Evolutionary conservation across 192 early-diverging fungal genomes (phyloP), one percentile per base, ranked within the genome.

Genomic region (Paraglomus brasilianum): DNA sequence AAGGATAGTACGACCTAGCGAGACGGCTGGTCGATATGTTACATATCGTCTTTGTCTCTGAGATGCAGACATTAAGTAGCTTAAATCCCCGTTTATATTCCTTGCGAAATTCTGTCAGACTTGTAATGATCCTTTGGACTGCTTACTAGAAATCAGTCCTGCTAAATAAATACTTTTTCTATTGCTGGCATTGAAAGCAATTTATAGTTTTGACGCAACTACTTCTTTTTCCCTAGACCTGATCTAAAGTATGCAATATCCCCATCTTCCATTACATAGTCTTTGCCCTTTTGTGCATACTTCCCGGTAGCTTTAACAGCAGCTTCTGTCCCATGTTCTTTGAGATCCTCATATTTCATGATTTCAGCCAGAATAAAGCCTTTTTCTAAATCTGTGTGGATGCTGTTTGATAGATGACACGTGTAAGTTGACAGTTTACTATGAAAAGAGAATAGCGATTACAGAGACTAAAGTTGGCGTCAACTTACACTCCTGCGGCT

Each of bases 1-100:
- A 38, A 93, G 93, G 79, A 99, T 99, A 56, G 93, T 94, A 72
- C 80, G 97, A 59, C 87, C 93, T 22, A 91, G 88, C 72, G 97
- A 99, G 80, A 99, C 97, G 15, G 95, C 94, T 60, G 97, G 97
- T 61, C 92, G 95, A 52, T 97, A 99, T 70, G 88, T 98, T 53
- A 97, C 94, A 69, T 98, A 98, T 81, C 88, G 97, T 38, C 83
- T 96, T 57, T 97, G 95, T 77, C 88, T 93, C 72, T 97, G 53
- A 11, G 17, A 38, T 11, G 10, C 14, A 14, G 8, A 60, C 17
- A 30, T 30, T 30, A 30, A 3, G 30, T 30, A 30, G 30, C 30
- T 3, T 30, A 3, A 30, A 30, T 30, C 30, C n/a, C 30, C 30
- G 30, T 30, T 30, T 30, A 30, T 30, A 30, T 30, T 2, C 30